Evolutionary conservation across 768 basidiomycete genomes (phyloP), one percentile per base, ranked within the genome.

Genomic region (Boletus patriciae): DNA sequence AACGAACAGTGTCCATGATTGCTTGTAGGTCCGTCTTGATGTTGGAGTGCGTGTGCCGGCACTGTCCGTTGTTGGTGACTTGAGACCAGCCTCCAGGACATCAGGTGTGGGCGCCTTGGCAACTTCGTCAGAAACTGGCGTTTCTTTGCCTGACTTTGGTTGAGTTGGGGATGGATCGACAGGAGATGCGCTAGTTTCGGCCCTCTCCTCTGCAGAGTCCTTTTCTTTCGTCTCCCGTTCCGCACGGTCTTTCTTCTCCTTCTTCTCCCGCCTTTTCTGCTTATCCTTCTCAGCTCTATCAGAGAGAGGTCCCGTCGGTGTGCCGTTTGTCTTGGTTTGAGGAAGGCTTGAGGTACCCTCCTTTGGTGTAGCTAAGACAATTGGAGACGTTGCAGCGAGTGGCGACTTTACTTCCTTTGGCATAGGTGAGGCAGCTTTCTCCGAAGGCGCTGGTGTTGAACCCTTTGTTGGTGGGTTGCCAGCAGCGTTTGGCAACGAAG

Each of bases 1-100:
- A 80, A 94, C 84, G 72, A 91, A 94, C 50, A 94, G 80, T 9
- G 92, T 94, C 86, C 87, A 92, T 6, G 92, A 90, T 70, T 90
- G 83, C 40, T 89, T 79, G 29, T 81, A 75, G 0, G 83, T 81
- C 54, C 83, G 81, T 46, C 79, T 78, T 36, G 80, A 80, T 51
- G 84, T 89, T 19, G 92, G 92, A 27, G 92, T 92, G 53, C 90
- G 80, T 23, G 77, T 74, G 10, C 89, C 88, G 0, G 80, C 70
- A 33, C 83, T 83, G 51, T 85, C 85, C 27, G 82, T 80, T 16
- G 75, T 74, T 16, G 84, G 83, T 16, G 80, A 83, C 69, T 83
- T 87, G 51, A 79, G 67, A 46, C 77, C 80, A 55, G 50, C 38
- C 18, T 71, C 67, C 12, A 57, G 43, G 12, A 50, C 66, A 25